Evolutionary conservation across 2,329 filamentous ascomycete genomes (phyloP).

Genomic region (Colletotrichum truncatum): DNA sequence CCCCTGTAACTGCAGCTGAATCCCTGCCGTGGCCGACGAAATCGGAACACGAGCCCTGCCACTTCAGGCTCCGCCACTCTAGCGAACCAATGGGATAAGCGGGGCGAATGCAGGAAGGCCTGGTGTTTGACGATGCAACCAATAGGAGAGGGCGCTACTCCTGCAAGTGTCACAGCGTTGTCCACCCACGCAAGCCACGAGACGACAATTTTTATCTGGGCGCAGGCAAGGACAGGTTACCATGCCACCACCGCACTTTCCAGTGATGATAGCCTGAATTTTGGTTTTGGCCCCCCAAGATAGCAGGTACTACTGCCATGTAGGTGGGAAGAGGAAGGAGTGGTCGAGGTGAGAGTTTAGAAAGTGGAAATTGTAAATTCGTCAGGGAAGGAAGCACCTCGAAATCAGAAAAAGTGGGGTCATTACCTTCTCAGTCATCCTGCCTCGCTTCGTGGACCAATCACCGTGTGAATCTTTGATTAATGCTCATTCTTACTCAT

Average conservation of each 20-base stretch:
- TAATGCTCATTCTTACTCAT: not conserved
- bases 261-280: too few species aligned
- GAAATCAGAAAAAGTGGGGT: too few species aligned
- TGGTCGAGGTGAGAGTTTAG: too few species aligned
- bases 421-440: conserved; percentile 21
- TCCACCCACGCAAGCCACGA: conserved; percentile 25
- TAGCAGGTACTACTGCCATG: too few species aligned
- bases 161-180: conserved; percentile 8
- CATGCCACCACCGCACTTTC: too few species aligned
- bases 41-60: conserved; percentile 25
- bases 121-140: not conserved
- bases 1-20: not conserved
- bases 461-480: not conserved
- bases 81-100: conserved; percentile 15
- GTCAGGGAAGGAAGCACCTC: too few species aligned
- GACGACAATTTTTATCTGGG: conserved; percentile 13
- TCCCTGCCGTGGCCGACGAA: not conserved
- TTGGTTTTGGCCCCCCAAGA: too few species aligned
- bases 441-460: conserved; percentile 9
- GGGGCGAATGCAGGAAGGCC: not conserved
- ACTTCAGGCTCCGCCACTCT: conserved; percentile 22
- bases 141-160: not conserved
- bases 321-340: too few species aligned
- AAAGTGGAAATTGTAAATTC: too few species aligned
- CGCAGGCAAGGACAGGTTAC: not conserved